Percentiles rank a stretch among this genome's conserved stretches.
Conservation (phyloP, 2,329 filamentous ascomycete genomes). For the Tricladium varicosporioides region DNA sequence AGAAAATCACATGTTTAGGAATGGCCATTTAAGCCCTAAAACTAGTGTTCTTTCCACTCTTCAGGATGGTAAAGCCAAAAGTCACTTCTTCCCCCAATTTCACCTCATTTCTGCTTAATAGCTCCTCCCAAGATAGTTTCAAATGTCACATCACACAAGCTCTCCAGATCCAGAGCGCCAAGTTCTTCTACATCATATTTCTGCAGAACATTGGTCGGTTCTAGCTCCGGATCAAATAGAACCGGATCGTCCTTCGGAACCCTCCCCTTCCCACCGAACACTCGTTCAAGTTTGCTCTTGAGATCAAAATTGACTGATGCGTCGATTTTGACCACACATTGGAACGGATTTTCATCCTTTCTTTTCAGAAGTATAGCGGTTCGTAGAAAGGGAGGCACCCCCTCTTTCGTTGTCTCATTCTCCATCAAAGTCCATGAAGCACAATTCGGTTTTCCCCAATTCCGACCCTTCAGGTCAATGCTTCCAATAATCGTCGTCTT, state of each 20-base stretch:
- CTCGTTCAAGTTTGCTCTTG: conserved; percentile 17
- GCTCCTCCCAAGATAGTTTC: no score
- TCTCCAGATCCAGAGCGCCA: conserved; percentile 13
- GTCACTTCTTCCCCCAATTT: no score
- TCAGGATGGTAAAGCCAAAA: no score
- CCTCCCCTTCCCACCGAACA: conserved; percentile 26
- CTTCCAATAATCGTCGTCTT: conserved; percentile 14
- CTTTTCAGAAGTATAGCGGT: conserved; percentile 28
- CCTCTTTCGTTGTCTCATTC: conserved; percentile 25
- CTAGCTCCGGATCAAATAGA: conserved; percentile 17
- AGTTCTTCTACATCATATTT: conserved; percentile 20
- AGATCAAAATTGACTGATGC: conserved; percentile 26
- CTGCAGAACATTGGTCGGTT: conserved; percentile 17
- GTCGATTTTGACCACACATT: conserved; percentile 30
- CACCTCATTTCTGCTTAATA: no score
- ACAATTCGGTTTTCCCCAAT: conserved; percentile 18
- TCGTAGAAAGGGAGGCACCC: conserved; percentile 24
- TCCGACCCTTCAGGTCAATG: conserved; percentile 19
- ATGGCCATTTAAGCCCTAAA: no score
- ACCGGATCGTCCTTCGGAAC: conserved; percentile 20
- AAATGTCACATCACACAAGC: conserved; percentile 6
- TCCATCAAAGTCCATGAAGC: conserved; percentile 31
- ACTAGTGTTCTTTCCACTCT: no score
- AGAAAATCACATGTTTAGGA: no score
- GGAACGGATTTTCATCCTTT: conserved; percentile 29